These are phyloP conservation scores for Penicillium thymicola DNA, from an alignment of 2,329 filamentous ascomycete species.

Conservation along the genomic window DNA sequence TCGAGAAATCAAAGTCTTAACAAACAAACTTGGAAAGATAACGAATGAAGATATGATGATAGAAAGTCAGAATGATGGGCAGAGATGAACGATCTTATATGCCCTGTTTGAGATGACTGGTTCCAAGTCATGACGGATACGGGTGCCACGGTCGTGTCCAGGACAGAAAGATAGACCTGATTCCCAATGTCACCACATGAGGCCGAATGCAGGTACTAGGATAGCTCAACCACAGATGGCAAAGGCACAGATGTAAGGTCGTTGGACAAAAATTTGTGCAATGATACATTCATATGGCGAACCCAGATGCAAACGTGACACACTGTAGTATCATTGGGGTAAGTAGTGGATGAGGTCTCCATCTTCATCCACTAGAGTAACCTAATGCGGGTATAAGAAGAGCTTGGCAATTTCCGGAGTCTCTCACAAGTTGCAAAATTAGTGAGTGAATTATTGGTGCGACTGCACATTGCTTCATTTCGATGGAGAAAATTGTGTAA, in stretches of 20 bases:
- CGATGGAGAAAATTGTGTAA: not conserved
- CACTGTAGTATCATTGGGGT: slow-evolving; percentile 26
- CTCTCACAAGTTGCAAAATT: not conserved
- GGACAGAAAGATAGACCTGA: slow-evolving; percentile 23
- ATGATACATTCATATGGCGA: slow-evolving; percentile 15
- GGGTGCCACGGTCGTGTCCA: slow-evolving; percentile 30
- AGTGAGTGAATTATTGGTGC: not conserved
- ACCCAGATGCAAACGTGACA: slow-evolving; percentile 29
- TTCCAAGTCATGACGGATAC: slow-evolving; percentile 17
- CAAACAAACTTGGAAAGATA: slow-evolving; percentile 18
- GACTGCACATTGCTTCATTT: not conserved
- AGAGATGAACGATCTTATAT: slow-evolving; percentile 28
- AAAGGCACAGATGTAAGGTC: slow-evolving; percentile 16
- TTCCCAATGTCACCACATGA: slow-evolving; percentile 16
- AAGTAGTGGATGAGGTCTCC: slow-evolving; percentile 9
- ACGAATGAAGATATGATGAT: slow-evolving; percentile 20
- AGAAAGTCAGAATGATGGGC: slow-evolving; percentile 1
- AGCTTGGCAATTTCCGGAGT: not conserved
- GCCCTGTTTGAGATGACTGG: slow-evolving; percentile 3
- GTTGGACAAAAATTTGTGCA: slow-evolving; percentile 11
- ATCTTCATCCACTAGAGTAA: slow-evolving; percentile 1
- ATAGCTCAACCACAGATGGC: slow-evolving; percentile 16
- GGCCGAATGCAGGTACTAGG: slow-evolving; percentile 18
- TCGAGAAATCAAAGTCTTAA: slow-evolving; percentile 23
- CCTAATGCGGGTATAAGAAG: slow-evolving; percentile 18